Percentiles rank a stretch among this genome's conserved stretches.
phyloP scores from a whole-genome alignment of 129 eudicot species.

The Deinandra increscens region DNA sequence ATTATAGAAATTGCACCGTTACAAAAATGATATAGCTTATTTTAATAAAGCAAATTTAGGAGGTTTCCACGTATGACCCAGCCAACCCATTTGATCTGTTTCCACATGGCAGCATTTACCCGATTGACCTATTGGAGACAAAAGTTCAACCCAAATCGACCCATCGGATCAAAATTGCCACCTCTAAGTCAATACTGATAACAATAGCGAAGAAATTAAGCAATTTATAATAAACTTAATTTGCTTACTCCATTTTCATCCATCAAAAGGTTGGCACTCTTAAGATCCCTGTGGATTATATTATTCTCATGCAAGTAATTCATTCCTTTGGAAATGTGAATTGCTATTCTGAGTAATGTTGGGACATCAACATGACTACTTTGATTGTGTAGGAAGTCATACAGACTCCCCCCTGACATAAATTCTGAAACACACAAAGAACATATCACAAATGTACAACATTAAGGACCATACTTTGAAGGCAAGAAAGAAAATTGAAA shows the following conservation, averaged over 20 bases:
- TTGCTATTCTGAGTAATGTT: conserved; percentile 62
- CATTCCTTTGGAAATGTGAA: conserved; percentile 89
- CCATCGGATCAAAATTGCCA: neutral
- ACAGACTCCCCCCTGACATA: conserved; percentile 89
- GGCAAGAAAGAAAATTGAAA: conserved; percentile 1
- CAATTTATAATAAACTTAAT: conserved; percentile 2
- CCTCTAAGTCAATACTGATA: neutral
- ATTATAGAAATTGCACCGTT: neutral
- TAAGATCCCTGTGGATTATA: conserved; percentile 86
- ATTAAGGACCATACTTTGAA: conserved; percentile 2
- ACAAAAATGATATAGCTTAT: neutral
- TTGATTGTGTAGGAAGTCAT: conserved; percentile 72
- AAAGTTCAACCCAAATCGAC: neutral
- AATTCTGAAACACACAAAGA: conserved; percentile 50
- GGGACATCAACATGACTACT: conserved; percentile 64
- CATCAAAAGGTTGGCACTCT: conserved; percentile 90
- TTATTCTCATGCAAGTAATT: conserved; percentile 81
- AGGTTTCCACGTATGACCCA: neutral
- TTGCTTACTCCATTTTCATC: conserved; percentile 79
- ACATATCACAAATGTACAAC: neutral
- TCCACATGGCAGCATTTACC: neutral
- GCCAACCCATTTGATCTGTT: neutral
- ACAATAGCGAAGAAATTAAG: neutral
- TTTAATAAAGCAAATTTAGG: neutral
- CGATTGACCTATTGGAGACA: neutral